Evolutionary conservation across 495 filamentous ascomycete species (phyloP), one percentile per base, ranked within the genome.

Genomic region (Parathielavia appendiculata): DNA sequence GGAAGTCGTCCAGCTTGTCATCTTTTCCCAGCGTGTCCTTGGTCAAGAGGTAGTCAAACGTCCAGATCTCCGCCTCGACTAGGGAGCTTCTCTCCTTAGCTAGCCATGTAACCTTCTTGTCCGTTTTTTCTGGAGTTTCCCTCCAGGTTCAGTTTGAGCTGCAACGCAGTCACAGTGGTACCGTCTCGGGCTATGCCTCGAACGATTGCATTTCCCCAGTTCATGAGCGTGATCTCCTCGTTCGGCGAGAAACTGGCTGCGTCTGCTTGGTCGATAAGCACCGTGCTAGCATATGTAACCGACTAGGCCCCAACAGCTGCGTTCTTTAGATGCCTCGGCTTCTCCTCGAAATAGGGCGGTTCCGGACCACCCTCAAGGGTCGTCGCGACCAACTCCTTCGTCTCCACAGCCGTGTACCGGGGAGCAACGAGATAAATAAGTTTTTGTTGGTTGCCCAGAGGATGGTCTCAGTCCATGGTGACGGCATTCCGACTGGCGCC

Each of bases 51-150:
- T 89, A 86, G 67, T 93, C 91, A 66, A 95, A 96, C 60, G 93
- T 88, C 56, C 88, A 86, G 7, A 93, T 76, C 66, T 92, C 86
- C 11, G 91, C 84, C 0, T 85, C 82, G 35, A 92, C 78, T 4
- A 91, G 74, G 16, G 86, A 79, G 73, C 90, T 86, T 30, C 78
- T 79, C 26, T 87, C 82, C 1, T 74, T 79, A 0, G 87, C 84
- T 45, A 95, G 75, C 90, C 90, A 95, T 2, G 90, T 93, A 34
- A 93, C 78, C 75, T 93, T 95, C 80, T 93, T 92, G 63, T 88
- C 82, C 12, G 90, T 93, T 72, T 85, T n/a, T 83, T 75, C 90
- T 91, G 67, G 93, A 83, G 67, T 95, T 32, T 9, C 48, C 48
- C 14, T 36, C 4, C 48, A 51, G 32, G 48, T 51, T 20, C n/a